A percentile compares a stretch with the other conserved stretches of the same genome.
Conservation (phyloP, 306 rosid species). For the Malus sieversii region DNA sequence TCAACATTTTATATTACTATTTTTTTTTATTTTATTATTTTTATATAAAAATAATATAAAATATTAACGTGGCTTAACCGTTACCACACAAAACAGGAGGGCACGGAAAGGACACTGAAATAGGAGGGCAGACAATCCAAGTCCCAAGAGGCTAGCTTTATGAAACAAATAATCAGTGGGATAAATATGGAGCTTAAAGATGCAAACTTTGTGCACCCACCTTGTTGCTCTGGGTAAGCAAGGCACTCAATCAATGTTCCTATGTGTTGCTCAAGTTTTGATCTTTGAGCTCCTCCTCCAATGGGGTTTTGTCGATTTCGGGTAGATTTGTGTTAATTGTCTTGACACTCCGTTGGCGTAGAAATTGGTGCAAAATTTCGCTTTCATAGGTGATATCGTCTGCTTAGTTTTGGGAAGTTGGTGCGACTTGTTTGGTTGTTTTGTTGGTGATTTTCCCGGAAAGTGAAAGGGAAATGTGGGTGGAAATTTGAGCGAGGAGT, state of each 20-base stretch:
- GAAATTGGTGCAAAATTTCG: conserved; percentile 2
- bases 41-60: no score
- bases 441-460: conserved; percentile 21
- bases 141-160: no score
- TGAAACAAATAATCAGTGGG: not conserved
- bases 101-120: no score
- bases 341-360: not conserved
- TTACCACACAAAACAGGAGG: no score
- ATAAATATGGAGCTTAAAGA: not conserved
- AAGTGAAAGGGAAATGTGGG: conserved; percentile 18
- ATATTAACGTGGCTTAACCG: no score
- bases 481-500: conserved; percentile 1
- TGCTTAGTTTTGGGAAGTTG: conserved; percentile 11
- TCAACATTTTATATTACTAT: no score
- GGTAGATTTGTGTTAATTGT: not conserved
- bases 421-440: conserved; percentile 13
- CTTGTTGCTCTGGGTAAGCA: not conserved
- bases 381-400: conserved; percentile 10
- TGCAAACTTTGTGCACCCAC: not conserved
- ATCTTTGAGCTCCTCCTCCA: not conserved
- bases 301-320: not conserved
- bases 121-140: no score
- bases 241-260: conserved; percentile 10
- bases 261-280: conserved; percentile 14
- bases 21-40: no score